Base-by-base conservation (phyloP, 2,329 filamentous ascomycete species). In the Fusarium beomiforme region DNA sequence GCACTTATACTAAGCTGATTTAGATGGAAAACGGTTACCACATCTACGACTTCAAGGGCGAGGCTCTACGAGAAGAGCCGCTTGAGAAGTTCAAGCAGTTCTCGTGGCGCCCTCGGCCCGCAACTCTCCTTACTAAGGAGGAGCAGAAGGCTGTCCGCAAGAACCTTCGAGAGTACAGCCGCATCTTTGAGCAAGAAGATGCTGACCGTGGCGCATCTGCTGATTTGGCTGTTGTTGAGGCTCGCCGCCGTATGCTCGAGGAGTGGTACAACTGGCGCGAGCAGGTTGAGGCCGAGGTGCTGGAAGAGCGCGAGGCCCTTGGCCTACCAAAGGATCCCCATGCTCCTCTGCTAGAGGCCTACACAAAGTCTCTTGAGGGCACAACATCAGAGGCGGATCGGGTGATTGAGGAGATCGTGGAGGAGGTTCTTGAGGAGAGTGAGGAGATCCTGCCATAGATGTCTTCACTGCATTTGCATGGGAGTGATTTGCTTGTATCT, bases 1-100 rank as follows among this genome's bases (percentile, higher is more conserved):
- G 33, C 29, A 53, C 12, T 63, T 67, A 46, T 77, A 47, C 34
- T 58, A 26, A 55, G 59, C n/a, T n/a, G 17, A n/a, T 34, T 4
- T 41, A 97, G 93, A 97, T 98, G 94, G 96, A 99, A 87, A 99
- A 98, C 81, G 96, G 96, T 71, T 99, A 97, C 87, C 95, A 98
- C 82, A 85, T 99, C 69, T 98, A 98, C 88, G 95, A 97, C 81
- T 99, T 99, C 89, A 93, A 91, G 81, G 97, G 96, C 72, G 91
- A 93, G 76, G 89, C 92, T 59, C 90, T 99, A 59, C 91, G 94
- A 64, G 97, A 99, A 84, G 93, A 98, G 82, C 91, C 91, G 55
- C 88, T 97, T 64, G 96, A 99, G 74, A 97, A 97, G 83, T 98
- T 99, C 89, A 98, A 98, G 89, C 96, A 99, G 83, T 93, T 95